Evolutionary conservation across 306 rosid genomes (phyloP), one percentile per base, ranked within the genome.

Genomic region (Pterocarpus santalinus): DNA sequence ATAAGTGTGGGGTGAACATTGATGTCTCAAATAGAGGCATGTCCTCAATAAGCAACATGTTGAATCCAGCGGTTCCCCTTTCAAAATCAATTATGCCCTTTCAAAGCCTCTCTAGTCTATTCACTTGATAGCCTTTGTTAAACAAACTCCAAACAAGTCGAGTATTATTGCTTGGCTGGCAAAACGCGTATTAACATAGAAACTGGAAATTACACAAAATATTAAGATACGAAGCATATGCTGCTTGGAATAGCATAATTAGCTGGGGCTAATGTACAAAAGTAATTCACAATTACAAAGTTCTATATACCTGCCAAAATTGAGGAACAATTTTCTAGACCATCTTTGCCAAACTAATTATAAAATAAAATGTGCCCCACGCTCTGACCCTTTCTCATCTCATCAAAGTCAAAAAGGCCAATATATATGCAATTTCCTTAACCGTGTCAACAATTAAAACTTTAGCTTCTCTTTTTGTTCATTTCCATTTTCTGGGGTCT

Each of bases 301-400:
- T 63, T 63, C 43, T 34, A n/a, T 46, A 5, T 47, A 33, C 22
- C 28, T 46, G 55, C 51, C 36, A 46, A 46, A 76, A 62, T 46
- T 75, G 3, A 65, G 51, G 70, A 33, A 62, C 72, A 17, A 75
- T 46, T 76, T 49, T 63, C 30, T 33, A 16, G 72, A 63, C 55
- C 47, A 63, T 2, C 32, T 65, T 15, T 38, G 71, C 71, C 71
- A 65, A 39, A 65, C 71, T 65, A 38, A 65, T n/a, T 16, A 13
- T 56, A 17, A 13, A 2, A 63, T 12, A 12, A 64, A 35, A 64
- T 64, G 47, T 16, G 22, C 69, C 28, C 30, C 69, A 55, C 41
- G 14, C 22, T 14, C 33, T 36, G 14, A 15, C 46, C 51, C 71
- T 3, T 65, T 15, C 12, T 38, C 51, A 8, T 38, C 51, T 65